Conservation (phyloP, 1,284 basidiomycete species). For the Cutaneotrichosporon arboriforme region DNA sequence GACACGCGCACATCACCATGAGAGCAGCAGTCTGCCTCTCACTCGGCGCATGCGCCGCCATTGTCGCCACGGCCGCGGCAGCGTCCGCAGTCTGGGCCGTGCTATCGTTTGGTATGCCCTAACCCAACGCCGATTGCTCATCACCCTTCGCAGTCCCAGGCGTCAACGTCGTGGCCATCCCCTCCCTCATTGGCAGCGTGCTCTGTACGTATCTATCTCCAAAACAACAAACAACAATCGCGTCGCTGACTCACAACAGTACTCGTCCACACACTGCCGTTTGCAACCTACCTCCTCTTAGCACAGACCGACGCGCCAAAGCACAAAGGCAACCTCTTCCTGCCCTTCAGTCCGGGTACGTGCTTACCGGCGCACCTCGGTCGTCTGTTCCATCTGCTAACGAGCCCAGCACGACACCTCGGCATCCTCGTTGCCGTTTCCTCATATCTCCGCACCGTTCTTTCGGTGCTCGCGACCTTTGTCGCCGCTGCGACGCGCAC, state of each 20-base stretch:
- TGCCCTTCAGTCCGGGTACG: conserved; percentile 26
- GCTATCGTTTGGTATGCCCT: conserved; percentile 12
- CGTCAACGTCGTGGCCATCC: conserved; percentile 20
- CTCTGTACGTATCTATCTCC: background rate
- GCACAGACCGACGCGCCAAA: conserved; percentile 26
- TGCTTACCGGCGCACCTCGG: background rate
- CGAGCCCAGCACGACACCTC: conserved; percentile 15
- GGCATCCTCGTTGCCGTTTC: conserved; percentile 17
- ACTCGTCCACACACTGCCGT: conserved; percentile 23
- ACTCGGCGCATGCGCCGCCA: conserved; percentile 15
- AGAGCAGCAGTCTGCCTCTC: conserved; percentile 8
- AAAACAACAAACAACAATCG: no score
- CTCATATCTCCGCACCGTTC: conserved; percentile 10
- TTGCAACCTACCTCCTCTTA: conserved; percentile 24
- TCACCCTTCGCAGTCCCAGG: conserved; percentile 9
- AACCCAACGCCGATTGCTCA: background rate
- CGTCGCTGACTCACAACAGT: conserved; percentile 14
- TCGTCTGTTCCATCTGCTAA: background rate
- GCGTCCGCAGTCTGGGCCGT: conserved; percentile 11
- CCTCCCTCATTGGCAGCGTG: conserved; percentile 14
- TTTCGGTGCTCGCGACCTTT: conserved; percentile 5
- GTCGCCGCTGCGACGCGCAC: conserved; percentile 6
- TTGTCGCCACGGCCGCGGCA: conserved; percentile 6
- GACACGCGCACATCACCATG: background rate
- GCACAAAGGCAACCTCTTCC: conserved; percentile 19